Conservation (phyloP, 2,329 filamentous ascomycete genomes). For the Xylaria sp. region DNA sequence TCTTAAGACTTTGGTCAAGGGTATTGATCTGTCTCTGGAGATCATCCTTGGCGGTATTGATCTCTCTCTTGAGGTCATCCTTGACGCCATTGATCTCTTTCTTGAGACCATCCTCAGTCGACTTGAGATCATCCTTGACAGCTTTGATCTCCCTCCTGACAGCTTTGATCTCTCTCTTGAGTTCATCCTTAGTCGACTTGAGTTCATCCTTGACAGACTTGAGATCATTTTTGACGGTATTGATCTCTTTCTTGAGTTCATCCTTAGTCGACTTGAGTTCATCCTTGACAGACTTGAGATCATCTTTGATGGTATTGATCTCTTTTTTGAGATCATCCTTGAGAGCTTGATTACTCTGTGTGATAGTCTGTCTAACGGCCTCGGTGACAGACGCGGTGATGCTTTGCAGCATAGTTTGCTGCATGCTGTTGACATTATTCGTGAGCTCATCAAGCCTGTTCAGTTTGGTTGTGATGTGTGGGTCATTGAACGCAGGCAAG, state of each 20-base stretch:
- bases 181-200: too few species aligned
- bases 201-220: too few species aligned
- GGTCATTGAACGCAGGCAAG: neutral
- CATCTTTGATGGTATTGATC: neutral
- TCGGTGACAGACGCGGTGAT: neutral
- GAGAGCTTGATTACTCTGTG: neutral
- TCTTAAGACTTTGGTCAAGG: neutral
- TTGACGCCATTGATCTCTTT: neutral
- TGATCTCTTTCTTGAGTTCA: too few species aligned
- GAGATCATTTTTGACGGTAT: too few species aligned
- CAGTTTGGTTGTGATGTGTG: neutral
- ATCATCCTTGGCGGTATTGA: neutral
- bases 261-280: neutral
- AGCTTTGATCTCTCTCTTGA: too few species aligned
- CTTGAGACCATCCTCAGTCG: neutral
- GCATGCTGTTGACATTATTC: neutral
- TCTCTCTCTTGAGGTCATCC: neutral
- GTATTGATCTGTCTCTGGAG: neutral
- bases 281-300: neutral
- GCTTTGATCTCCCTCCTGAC: too few species aligned
- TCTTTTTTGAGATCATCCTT: neutral
- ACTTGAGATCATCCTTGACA: too few species aligned
- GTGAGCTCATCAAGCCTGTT: conserved; percentile 1
- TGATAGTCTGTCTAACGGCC: neutral
- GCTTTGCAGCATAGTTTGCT: neutral